phyloP scores from a whole-genome alignment of 2,329 filamentous ascomycete species.

The Exserohilum rostratum region DNA sequence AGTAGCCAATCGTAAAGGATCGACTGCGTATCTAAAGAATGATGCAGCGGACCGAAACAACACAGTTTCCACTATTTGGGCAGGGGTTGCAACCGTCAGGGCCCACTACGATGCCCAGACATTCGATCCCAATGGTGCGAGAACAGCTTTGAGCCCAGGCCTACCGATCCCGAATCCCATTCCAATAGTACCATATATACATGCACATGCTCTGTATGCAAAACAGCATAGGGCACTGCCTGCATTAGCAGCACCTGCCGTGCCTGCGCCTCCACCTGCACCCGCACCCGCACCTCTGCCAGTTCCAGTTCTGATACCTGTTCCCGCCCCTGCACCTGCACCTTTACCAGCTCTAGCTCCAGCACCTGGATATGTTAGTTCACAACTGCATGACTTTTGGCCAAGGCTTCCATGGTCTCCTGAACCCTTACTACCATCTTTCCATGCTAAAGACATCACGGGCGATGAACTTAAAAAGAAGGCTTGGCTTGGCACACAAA shows the following conservation, averaged over 20 bases:
- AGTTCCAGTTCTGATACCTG: neutral
- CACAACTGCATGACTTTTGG: constrained; percentile 2
- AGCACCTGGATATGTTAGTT: neutral
- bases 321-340: neutral
- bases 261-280: neutral
- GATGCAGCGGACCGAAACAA: neutral
- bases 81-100: neutral
- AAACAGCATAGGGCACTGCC: neutral
- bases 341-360: neutral
- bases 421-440: neutral
- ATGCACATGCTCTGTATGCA: neutral
- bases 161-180: neutral
- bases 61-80: neutral
- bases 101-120: neutral
- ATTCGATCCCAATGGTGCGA: neutral
- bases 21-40: neutral
- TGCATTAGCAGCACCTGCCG: neutral
- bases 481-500: neutral
- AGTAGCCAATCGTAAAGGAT: neutral
- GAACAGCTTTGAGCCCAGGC: neutral
- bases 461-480: neutral
- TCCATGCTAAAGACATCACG: neutral
- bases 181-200: neutral
- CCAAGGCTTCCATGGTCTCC: constrained; percentile 2
- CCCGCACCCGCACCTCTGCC: neutral